Percentiles rank a stretch among this genome's conserved stretches.
These are phyloP conservation scores for Microdochium paspali DNA, from an alignment of 2,329 filamentous ascomycete genomes.

Conservation along the genomic window DNA sequence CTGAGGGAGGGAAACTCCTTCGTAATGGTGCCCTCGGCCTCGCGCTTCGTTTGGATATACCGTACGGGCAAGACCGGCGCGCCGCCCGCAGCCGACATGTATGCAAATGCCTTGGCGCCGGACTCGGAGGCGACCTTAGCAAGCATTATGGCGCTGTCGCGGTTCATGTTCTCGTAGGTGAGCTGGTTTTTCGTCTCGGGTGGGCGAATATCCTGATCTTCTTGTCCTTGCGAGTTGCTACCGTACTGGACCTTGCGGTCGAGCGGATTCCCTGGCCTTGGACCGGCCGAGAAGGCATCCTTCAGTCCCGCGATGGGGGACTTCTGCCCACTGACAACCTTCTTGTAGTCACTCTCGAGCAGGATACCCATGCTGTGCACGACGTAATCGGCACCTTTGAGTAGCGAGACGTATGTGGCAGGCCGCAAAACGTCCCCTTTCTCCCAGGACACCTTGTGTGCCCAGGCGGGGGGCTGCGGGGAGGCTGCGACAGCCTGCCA, in stretches of 20 bases:
- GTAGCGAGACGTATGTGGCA: slow-evolving; percentile 64
- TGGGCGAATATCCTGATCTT: slow-evolving; percentile 46
- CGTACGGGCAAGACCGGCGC: slow-evolving; percentile 74
- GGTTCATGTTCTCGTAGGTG: slow-evolving; percentile 96
- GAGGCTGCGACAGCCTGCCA: slow-evolving; percentile 76
- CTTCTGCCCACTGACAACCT: slow-evolving; percentile 73
- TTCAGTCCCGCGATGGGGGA: slow-evolving; percentile 70
- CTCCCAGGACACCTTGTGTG: slow-evolving; percentile 75
- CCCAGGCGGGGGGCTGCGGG: slow-evolving; percentile 65
- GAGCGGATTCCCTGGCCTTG: slow-evolving; percentile 60
- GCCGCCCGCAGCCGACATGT: slow-evolving; percentile 80
- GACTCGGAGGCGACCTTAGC: slow-evolving; percentile 65
- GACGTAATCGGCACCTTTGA: slow-evolving; percentile 72
- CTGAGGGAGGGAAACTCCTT: slow-evolving; percentile 64
- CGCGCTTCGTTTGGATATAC: slow-evolving; percentile 86
- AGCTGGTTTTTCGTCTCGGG: slow-evolving; percentile 64
- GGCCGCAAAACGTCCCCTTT: slow-evolving; percentile 82
- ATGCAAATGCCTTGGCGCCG: slow-evolving; percentile 64
- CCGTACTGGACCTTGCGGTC: slow-evolving; percentile 30
- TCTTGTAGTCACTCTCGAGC: slow-evolving; percentile 96
- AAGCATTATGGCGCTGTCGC: slow-evolving; percentile 75
- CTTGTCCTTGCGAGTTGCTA: background rate
- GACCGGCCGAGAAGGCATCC: slow-evolving; percentile 62
- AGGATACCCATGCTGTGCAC: slow-evolving; percentile 95
- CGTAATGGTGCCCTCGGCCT: slow-evolving; percentile 72